These are phyloP conservation scores for Mesembryanthemum crystallinum DNA, from an alignment of 148 eudicot genomes.

Conservation along the genomic window DNA sequence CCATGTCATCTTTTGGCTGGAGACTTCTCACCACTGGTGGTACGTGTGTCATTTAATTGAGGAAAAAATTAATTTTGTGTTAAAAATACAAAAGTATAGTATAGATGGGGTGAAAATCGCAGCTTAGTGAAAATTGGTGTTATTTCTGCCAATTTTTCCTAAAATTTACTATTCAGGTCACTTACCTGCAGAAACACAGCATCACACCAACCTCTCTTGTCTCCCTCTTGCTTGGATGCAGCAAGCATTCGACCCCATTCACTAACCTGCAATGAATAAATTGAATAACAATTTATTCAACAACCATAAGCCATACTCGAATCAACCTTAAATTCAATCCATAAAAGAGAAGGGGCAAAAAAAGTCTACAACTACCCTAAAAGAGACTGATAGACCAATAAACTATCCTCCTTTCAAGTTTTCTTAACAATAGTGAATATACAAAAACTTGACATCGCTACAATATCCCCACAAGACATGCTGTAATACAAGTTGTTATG, in stretches of 20 bases:
- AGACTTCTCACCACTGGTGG: too few species aligned
- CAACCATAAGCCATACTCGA: too few species aligned
- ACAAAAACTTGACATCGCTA: not conserved
- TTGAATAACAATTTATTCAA: not conserved
- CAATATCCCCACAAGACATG: not conserved
- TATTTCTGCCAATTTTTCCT: too few species aligned
- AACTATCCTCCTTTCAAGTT: not conserved
- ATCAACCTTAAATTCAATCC: not conserved
- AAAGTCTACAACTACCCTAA: not conserved
- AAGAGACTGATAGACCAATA: not conserved
- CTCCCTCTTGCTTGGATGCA: slow-evolving; percentile 36
- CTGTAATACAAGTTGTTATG: not conserved
- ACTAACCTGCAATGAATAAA: slow-evolving; percentile 46
- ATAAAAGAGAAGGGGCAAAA: too few species aligned
- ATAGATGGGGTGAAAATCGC: too few species aligned
- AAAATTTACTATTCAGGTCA: not conserved
- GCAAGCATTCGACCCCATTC: slow-evolving; percentile 70
- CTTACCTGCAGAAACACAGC: slow-evolving; percentile 70
- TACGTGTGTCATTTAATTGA: too few species aligned
- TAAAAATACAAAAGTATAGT: too few species aligned
- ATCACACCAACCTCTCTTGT: slow-evolving; percentile 50
- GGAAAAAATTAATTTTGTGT: too few species aligned
- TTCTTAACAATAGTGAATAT: not conserved
- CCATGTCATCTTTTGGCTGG: too few species aligned
- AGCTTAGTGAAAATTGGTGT: too few species aligned